Percentiles rank a stretch among this genome's conserved stretches.
phyloP scores from a whole-genome alignment of 805 yeast species.

The Hanseniaspora lindneri region DNA sequence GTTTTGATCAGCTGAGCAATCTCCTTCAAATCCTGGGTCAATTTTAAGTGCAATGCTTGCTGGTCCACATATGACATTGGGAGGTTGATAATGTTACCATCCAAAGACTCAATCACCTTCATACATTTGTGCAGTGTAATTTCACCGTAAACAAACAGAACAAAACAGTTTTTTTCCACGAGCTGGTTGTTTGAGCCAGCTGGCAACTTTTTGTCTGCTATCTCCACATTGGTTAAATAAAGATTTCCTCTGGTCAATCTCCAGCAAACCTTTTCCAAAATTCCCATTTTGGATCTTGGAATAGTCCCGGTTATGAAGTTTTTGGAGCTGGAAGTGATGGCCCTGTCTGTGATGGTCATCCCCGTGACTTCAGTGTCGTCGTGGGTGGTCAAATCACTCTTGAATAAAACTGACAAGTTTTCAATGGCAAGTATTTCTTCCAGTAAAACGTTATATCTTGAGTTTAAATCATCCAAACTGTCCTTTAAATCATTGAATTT shows the following conservation, averaged over 20 bases:
- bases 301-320: constrained; percentile 57
- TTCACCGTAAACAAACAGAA: constrained; percentile 61
- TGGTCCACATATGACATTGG: constrained; percentile 34
- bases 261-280: constrained; percentile 63
- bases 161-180: constrained; percentile 48
- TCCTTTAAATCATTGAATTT: constrained; percentile 60
- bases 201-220: constrained; percentile 40
- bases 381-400: constrained; percentile 17
- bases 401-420: constrained; percentile 39
- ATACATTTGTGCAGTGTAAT: constrained; percentile 46
- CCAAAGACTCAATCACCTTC: constrained; percentile 59
- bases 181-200: constrained; percentile 41
- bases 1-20: constrained; percentile 38
- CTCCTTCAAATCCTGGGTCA: constrained; percentile 37
- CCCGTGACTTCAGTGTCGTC: constrained; percentile 7
- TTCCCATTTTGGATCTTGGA: constrained; percentile 43
- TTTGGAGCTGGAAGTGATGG: constrained; percentile 26
- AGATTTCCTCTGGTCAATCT: constrained; percentile 64
- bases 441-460: constrained; percentile 44
- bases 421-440: constrained; percentile 47
- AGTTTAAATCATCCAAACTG: constrained; percentile 51
- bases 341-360: constrained; percentile 15
- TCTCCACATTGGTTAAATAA: constrained; percentile 46
- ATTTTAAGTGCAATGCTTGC: constrained; percentile 30
- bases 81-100: constrained; percentile 48